Conservation (phyloP, 306 rosid genomes). For the Luffa aegyptiaca region DNA sequence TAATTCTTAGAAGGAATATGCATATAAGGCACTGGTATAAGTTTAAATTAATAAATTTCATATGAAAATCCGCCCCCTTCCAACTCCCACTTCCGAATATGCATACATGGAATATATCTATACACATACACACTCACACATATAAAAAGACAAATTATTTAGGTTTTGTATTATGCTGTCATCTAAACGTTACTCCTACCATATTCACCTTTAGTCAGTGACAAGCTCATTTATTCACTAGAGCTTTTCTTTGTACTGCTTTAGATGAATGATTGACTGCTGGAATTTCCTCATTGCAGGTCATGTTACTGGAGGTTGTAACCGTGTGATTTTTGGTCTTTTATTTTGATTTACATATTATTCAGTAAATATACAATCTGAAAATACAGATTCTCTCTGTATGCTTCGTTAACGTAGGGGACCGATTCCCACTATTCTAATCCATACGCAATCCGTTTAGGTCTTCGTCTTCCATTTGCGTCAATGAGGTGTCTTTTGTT, state of each 20-base stretch:
- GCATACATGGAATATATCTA: no score
- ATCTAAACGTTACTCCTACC: neutral
- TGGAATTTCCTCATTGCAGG: slow-evolving; percentile 8
- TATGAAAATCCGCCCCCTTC: neutral
- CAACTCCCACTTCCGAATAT: neutral
- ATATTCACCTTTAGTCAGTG: neutral
- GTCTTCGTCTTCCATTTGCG: slow-evolving; percentile 1
- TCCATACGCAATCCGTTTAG: neutral
- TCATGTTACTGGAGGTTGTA: slow-evolving; percentile 5
- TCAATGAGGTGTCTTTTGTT: neutral
- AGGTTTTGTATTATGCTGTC: neutral
- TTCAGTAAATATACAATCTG: neutral
- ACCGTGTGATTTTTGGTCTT: neutral
- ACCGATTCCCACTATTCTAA: neutral
- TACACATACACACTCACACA: no score
- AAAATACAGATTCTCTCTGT: slow-evolving; percentile 6
- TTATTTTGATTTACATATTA: neutral
- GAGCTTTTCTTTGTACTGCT: neutral
- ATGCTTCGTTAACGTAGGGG: neutral
- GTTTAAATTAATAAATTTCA: neutral
- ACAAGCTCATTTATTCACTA: neutral
- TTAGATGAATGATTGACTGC: neutral
- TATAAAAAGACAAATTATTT: no score
- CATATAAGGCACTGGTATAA: neutral
- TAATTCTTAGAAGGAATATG: neutral